Conservation (phyloP, 2,329 filamentous ascomycete species). For the Emergomyces orientalis region DNA sequence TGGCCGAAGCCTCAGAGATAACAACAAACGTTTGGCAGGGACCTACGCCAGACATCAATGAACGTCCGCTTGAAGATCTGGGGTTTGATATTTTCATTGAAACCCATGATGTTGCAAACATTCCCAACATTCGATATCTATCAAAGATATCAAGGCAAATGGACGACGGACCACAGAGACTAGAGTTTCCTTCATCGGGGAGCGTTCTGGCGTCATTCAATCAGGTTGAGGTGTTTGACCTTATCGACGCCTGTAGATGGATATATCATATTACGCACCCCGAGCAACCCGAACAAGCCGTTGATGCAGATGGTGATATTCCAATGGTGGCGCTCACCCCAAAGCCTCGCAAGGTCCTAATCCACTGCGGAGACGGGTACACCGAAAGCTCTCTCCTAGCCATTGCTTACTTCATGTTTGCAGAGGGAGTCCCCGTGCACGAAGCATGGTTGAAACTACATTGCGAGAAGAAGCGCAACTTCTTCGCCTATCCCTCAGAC, state of each 20-base stretch:
- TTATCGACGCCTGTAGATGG: slow-evolving; percentile 82
- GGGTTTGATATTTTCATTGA: slow-evolving; percentile 76
- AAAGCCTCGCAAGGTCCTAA: slow-evolving; percentile 60
- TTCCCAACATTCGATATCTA: slow-evolving; percentile 61
- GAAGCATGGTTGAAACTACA: slow-evolving; percentile 85
- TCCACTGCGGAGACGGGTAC: slow-evolving; percentile 93
- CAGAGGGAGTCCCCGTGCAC: slow-evolving; percentile 68
- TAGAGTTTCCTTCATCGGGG: slow-evolving; percentile 91
- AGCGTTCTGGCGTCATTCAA: slow-evolving; percentile 80
- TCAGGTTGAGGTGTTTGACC: slow-evolving; percentile 69
- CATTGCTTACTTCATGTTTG: slow-evolving; percentile 89
- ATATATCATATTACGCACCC: slow-evolving; percentile 75
- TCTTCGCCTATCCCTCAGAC: slow-evolving; percentile 91
- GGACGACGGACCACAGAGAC: slow-evolving; percentile 43
- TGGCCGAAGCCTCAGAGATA: slow-evolving; percentile 86
- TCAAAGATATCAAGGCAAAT: slow-evolving; percentile 52
- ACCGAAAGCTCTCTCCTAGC: slow-evolving; percentile 86
- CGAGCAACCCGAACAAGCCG: slow-evolving; percentile 25
- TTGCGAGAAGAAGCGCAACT: slow-evolving; percentile 71
- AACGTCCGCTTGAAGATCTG: slow-evolving; percentile 44
- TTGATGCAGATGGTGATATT: slow-evolving; percentile 48
- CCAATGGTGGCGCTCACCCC: slow-evolving; percentile 38
- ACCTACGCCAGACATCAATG: slow-evolving; percentile 55
- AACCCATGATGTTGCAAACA: slow-evolving; percentile 71
- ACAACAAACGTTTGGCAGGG: slow-evolving; percentile 84